Evolutionary conservation across 1,284 basidiomycete species (phyloP).

Genomic region (Amylostereum areolatum): DNA sequence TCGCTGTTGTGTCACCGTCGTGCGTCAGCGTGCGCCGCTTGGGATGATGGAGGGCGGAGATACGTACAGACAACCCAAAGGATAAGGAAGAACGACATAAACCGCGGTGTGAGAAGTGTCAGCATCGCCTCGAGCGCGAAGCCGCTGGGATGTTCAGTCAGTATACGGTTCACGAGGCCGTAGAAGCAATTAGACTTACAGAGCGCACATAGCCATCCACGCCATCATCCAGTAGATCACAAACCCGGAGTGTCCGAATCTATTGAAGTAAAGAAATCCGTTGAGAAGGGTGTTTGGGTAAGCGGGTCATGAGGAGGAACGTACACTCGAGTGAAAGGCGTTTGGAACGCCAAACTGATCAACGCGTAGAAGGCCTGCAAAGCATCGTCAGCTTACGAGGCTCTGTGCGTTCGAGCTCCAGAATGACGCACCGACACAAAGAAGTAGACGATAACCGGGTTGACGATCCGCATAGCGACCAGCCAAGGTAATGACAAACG

Average conservation of each 20-base stretch:
- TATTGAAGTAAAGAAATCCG: constrained; percentile 2
- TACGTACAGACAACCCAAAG: constrained; percentile 60
- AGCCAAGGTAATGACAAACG: constrained; percentile 49
- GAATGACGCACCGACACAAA: constrained; percentile 45
- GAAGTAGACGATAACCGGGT: constrained; percentile 54
- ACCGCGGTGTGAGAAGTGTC: constrained; percentile 45
- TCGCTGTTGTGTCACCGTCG: constrained; percentile 31
- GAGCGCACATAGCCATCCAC: constrained; percentile 55
- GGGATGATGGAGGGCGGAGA: background rate
- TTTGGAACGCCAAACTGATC: constrained; percentile 59
- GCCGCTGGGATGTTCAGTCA: constrained; percentile 29
- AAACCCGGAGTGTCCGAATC: constrained; percentile 54
- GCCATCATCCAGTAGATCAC: constrained; percentile 74
- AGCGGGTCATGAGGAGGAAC: constrained; percentile 6
- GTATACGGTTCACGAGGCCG: background rate
- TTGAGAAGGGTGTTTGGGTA: background rate
- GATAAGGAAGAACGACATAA: constrained; percentile 56
- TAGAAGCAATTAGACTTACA: constrained; percentile 28
- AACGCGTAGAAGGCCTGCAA: constrained; percentile 41
- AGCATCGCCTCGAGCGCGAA: constrained; percentile 60
- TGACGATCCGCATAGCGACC: constrained; percentile 47
- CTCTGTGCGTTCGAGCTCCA: background rate
- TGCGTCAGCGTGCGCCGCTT: background rate
- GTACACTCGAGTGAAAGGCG: constrained; percentile 47
- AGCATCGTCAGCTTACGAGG: background rate